Evolutionary conservation across 768 basidiomycete genomes (phyloP), one percentile per base, ranked within the genome.

Genomic region (Lanmaoa pseudosensibilis): DNA sequence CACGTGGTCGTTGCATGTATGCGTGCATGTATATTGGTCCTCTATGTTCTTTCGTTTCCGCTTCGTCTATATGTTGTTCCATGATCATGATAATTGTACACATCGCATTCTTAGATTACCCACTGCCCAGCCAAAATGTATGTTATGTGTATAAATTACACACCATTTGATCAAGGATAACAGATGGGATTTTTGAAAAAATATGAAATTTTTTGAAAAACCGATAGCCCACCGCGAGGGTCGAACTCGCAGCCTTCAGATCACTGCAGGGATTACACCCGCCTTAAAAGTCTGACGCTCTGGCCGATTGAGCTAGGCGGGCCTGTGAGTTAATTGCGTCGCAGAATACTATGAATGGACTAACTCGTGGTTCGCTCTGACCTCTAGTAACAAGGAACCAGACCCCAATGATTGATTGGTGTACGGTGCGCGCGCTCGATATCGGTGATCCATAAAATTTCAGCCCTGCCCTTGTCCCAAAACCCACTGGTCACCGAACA

Each of bases 221-320:
- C 55, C 10, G 45, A 19, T 83, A 86, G 85, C 84, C 85, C 85
- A 85, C 83, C 85, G 85, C 85, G 85, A 84, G 85, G 85, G 79
- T 87, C 85, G 85, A 87, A 87, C 85, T 84, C 85, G 85, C 85
- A 87, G 83, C 85, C 85, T 87, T 87, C 83, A 87, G 85, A 87
- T 86, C 50, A 56, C 65, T 3, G 46, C 48, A 48, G 57, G 68
- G 46, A 57, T 50, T 34, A 44, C 2, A 1, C 69, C 70, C 69
- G 69, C 69, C 70, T 57, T 71, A 71, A 71, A 71, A 81, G 80
- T 81, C 80, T 80, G 80, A 81, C 80, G 80, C 80, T 81, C 80
- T 81, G 78, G 73, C 80, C 80, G 67, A 81, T 80, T 81, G 80
- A 81, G 80, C 80, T 81, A 81, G 80, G 78, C 80, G 78, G 80